Conservation (phyloP, 2,329 filamentous ascomycete genomes). For the Fulvia fulva region DNA sequence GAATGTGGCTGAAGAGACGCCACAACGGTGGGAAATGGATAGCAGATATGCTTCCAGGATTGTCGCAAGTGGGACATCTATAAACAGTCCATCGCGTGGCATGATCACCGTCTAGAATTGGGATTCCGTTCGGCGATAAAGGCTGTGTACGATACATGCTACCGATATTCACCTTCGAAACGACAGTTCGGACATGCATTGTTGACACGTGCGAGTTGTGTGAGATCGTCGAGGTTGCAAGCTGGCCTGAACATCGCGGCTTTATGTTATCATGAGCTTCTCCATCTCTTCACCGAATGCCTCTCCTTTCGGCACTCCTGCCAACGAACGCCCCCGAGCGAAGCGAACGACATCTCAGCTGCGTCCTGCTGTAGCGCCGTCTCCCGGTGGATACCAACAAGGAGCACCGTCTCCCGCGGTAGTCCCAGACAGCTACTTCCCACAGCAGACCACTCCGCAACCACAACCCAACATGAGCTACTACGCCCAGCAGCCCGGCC, state of each 20-base stretch:
- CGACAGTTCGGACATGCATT: neutral
- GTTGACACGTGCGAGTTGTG: neutral
- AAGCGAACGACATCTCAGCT: slow-evolving; percentile 28
- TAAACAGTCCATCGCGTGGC: neutral
- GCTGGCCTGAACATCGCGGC: slow-evolving; percentile 1
- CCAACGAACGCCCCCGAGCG: slow-evolving; percentile 21
- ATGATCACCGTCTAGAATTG: neutral
- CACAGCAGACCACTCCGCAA: slow-evolving; percentile 30
- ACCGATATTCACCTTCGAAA: neutral
- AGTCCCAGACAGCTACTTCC: slow-evolving; percentile 39
- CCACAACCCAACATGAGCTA: slow-evolving; percentile 19
- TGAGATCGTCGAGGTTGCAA: neutral
- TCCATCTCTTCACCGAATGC: slow-evolving; percentile 20
- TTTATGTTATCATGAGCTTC: slow-evolving; percentile 9
- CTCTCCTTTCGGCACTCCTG: slow-evolving; percentile 26
- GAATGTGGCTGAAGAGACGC: neutral
- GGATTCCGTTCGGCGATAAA: neutral
- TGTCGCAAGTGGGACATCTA: neutral
- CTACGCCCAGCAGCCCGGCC: slow-evolving; percentile 19
- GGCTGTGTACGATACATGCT: no score
- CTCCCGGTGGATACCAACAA: slow-evolving; percentile 44
- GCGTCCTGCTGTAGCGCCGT: slow-evolving; percentile 42
- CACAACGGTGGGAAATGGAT: neutral
- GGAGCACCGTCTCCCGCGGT: slow-evolving; percentile 28
- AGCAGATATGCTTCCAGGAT: neutral